Evolutionary conservation across 768 basidiomycete genomes (phyloP).

Genomic region (Sarcodon sp.): DNA sequence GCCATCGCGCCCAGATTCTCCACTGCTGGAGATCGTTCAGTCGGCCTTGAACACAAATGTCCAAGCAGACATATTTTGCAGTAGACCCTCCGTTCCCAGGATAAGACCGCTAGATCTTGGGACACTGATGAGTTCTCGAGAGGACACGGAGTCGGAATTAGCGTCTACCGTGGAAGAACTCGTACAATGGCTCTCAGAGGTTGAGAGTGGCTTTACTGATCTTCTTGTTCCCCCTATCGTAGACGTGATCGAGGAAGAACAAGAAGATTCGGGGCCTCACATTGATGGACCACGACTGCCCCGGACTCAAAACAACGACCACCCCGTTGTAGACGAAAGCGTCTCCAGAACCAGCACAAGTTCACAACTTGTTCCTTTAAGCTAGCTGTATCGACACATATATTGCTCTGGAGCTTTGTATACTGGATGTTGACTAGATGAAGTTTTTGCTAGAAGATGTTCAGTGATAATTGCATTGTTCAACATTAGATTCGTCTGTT

Average conservation of each 20-base stretch:
- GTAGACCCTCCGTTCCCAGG: slow-evolving; percentile 23
- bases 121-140: slow-evolving; percentile 35
- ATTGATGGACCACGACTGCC: not conserved
- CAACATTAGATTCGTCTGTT: slow-evolving; percentile 71
- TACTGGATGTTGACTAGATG: slow-evolving; percentile 19
- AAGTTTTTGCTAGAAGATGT: slow-evolving; percentile 63
- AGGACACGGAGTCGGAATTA: slow-evolving; percentile 56
- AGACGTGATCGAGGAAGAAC: slow-evolving; percentile 54
- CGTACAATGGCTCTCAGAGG: slow-evolving; percentile 57
- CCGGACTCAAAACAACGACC: no score
- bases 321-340: no score
- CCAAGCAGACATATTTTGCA: slow-evolving; percentile 5
- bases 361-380: no score
- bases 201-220: slow-evolving; percentile 58
- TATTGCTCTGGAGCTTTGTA: no score
- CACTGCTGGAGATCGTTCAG: slow-evolving; percentile 10
- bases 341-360: no score
- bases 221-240: slow-evolving; percentile 43
- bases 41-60: slow-evolving; percentile 8
- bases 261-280: slow-evolving; percentile 18
- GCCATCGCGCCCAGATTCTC: slow-evolving; percentile 9
- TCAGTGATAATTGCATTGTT: slow-evolving; percentile 59
- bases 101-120: slow-evolving; percentile 63
- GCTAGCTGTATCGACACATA: no score
- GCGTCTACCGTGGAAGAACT: slow-evolving; percentile 65